Conservation (phyloP, 441 rosid genomes). For the Macaranga tanarius region DNA sequence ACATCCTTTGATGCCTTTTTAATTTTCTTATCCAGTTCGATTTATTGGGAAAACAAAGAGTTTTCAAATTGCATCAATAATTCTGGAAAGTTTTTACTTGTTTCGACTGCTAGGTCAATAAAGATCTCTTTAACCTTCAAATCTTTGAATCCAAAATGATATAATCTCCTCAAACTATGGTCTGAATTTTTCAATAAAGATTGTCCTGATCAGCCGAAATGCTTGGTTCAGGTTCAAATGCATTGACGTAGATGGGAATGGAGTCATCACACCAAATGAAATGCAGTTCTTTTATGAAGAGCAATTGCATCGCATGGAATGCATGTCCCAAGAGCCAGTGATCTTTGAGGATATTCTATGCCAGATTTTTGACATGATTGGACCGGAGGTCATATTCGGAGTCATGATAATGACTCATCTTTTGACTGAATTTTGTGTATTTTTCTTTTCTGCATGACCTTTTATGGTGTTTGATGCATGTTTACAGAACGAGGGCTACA, state of each 20-base stretch:
- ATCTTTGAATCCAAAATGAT: not conserved
- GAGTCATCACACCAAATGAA: slow-evolving; percentile 71
- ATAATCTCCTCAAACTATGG: not conserved
- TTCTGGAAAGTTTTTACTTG: not conserved
- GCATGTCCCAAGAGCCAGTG: slow-evolving; percentile 96
- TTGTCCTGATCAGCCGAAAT: not conserved
- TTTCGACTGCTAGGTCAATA: not conserved
- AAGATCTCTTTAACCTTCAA: not conserved
- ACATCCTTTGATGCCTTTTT: not conserved
- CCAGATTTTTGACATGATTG: slow-evolving; percentile 89
- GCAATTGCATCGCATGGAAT: slow-evolving; percentile 96
- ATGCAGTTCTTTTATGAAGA: slow-evolving; percentile 96
- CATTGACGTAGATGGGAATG: slow-evolving; percentile 91
- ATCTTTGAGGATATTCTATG: slow-evolving; percentile 91
- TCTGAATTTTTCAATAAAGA: not conserved
- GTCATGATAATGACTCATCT: slow-evolving; percentile 11
- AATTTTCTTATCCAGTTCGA: not conserved
- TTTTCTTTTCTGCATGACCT: not conserved
- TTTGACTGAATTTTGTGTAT: not conserved
- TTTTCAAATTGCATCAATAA: not conserved
- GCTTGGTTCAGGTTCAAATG: slow-evolving; percentile 69
- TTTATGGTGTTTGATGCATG: not conserved
- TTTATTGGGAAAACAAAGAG: not conserved
- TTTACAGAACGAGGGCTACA: slow-evolving; percentile 57
- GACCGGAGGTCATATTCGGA: slow-evolving; percentile 52